phyloP scores from a whole-genome alignment of 2,329 filamentous ascomycete species.

The Herpotrichia juniperi region DNA sequence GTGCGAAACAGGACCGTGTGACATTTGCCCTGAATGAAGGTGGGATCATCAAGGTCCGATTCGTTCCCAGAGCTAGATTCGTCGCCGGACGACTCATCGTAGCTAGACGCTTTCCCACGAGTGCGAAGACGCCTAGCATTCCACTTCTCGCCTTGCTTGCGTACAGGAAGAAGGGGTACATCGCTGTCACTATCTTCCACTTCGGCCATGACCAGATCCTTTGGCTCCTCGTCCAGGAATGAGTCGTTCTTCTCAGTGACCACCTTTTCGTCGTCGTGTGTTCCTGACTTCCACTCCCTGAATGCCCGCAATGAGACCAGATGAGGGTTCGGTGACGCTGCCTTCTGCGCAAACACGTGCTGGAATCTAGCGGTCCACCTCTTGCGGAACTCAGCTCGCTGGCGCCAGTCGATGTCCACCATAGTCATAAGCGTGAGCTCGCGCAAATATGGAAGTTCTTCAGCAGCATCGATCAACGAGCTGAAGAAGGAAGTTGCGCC shows the following conservation, averaged over 20 bases:
- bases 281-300: conserved; percentile 45
- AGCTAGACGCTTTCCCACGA: conserved; percentile 31
- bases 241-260: conserved; percentile 29
- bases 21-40: conserved; percentile 70
- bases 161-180: conserved; percentile 25
- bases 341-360: conserved; percentile 66
- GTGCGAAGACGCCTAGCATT: conserved; percentile 35
- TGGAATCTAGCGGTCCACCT: conserved; percentile 77
- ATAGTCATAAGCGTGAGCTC: conserved; percentile 72
- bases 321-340: conserved; percentile 50
- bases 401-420: conserved; percentile 79
- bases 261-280: background rate
- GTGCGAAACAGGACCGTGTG: conserved; percentile 73
- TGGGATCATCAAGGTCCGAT: conserved; percentile 19
- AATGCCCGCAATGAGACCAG: conserved; percentile 53
- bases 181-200: conserved; percentile 33
- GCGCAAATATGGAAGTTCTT: conserved; percentile 69
- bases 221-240: conserved; percentile 26
- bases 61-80: conserved; percentile 25
- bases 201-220: conserved; percentile 3
- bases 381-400: conserved; percentile 78
- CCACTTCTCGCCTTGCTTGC: conserved; percentile 34
- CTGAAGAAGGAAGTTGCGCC: conserved; percentile 79
- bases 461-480: conserved; percentile 76
- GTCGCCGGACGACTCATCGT: conserved; percentile 36